Evolutionary conservation across 768 basidiomycete genomes (phyloP).

Genomic region (Leccinum variicolor): DNA sequence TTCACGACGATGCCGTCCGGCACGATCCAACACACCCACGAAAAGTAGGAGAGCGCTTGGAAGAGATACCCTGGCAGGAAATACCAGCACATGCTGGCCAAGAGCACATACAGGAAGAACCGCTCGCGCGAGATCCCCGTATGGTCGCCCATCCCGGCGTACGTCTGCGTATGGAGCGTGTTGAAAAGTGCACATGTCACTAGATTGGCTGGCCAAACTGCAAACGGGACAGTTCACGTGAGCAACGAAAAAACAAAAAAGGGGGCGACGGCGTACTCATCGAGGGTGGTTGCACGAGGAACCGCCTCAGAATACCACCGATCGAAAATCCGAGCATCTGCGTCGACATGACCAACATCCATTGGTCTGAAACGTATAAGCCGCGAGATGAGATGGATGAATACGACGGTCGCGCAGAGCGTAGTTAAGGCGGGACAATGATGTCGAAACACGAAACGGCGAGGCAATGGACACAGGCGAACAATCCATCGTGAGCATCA

Average conservation of each 20-base stretch:
- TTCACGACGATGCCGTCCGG: conserved; percentile 69
- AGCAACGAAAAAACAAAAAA: not conserved
- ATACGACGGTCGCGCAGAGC: not conserved
- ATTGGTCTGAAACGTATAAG: conserved; percentile 39
- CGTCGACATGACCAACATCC: conserved; percentile 67
- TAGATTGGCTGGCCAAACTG: conserved; percentile 72
- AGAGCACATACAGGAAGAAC: conserved; percentile 47
- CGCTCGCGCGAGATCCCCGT: conserved; percentile 52
- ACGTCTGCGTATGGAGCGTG: conserved; percentile 59
- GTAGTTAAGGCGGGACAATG: not conserved
- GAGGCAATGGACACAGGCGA: not conserved
- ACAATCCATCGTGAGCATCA: not conserved
- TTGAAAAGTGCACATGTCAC: conserved; percentile 72
- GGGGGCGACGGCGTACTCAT: conserved; percentile 45
- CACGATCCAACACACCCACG: conserved; percentile 66
- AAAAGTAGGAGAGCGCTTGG: conserved; percentile 59
- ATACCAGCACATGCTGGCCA: conserved; percentile 40
- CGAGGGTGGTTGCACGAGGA: conserved; percentile 61
- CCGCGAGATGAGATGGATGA: not conserved
- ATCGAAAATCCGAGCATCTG: conserved; percentile 66
- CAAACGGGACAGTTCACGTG: conserved; percentile 30
- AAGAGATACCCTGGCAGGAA: conserved; percentile 75
- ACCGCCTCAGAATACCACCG: conserved; percentile 56
- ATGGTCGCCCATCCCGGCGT: conserved; percentile 39
- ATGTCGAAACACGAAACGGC: not conserved